Conservation (phyloP, 2,329 filamentous ascomycete genomes). For the Elsinoe australis region DNA sequence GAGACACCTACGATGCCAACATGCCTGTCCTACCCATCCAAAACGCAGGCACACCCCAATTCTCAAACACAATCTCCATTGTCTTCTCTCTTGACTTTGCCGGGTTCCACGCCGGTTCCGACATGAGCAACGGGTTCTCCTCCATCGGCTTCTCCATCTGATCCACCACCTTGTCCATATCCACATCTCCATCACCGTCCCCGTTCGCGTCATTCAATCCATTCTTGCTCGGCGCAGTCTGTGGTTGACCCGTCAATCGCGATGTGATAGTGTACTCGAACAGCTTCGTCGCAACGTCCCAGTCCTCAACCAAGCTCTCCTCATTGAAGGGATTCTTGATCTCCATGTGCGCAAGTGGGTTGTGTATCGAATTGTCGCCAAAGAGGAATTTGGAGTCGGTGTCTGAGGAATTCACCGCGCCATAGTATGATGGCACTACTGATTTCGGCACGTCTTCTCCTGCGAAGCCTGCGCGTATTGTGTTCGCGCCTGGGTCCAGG, state of each 20-base stretch:
- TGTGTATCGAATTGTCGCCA: conserved; percentile 82
- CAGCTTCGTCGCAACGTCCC: conserved; percentile 80
- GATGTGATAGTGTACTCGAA: conserved; percentile 93
- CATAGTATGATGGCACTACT: conserved; percentile 85
- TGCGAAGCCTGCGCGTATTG: conserved; percentile 88
- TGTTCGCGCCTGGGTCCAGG: conserved; percentile 87
- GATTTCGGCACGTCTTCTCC: conserved; percentile 97
- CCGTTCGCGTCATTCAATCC: conserved; percentile 59
- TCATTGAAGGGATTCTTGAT: conserved; percentile 86
- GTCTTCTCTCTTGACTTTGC: conserved; percentile 83
- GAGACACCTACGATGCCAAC: conserved; percentile 57
- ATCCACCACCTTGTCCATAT: conserved; percentile 55
- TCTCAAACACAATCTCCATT: conserved; percentile 95
- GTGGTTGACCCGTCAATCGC: conserved; percentile 69
- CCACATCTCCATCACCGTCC: conserved; percentile 46
- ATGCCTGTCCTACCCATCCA: conserved; percentile 87
- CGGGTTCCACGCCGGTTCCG: conserved; percentile 88
- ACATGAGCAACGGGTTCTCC: conserved; percentile 87
- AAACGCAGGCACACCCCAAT: conserved; percentile 90
- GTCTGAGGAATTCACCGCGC: conserved; percentile 45
- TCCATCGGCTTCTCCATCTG: conserved; percentile 66
- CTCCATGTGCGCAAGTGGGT: conserved; percentile 67
- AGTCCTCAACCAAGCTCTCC: conserved; percentile 89
- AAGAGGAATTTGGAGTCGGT: conserved; percentile 55
- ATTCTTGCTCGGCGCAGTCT: conserved; percentile 63